phyloP scores from a whole-genome alignment of 805 yeast genomes.

The Candida nanaspora region DNA sequence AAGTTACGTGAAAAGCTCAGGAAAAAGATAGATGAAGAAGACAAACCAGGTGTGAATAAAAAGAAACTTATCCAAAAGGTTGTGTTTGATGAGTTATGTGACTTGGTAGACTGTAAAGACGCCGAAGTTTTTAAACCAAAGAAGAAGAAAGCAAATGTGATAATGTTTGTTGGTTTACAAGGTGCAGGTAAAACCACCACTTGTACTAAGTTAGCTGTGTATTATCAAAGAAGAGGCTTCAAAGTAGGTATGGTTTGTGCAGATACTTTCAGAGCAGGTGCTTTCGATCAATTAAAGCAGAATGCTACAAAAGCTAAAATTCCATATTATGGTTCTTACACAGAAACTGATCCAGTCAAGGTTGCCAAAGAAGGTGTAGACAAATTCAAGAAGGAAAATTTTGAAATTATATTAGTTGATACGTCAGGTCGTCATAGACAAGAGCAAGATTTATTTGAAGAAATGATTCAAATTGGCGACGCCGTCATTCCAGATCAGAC shows the following conservation, averaged over 20 bases:
- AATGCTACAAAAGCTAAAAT: constrained; percentile 93
- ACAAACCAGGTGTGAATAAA: constrained; percentile 55
- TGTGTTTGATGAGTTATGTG: constrained; percentile 87
- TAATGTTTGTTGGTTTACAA: constrained; percentile 97
- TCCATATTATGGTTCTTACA: constrained; percentile 91
- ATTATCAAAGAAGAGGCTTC: constrained; percentile 87
- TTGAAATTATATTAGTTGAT: constrained; percentile 91
- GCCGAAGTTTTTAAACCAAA: constrained; percentile 60
- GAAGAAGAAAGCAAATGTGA: constrained; percentile 70
- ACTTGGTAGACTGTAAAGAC: constrained; percentile 65
- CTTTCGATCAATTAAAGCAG: constrained; percentile 96
- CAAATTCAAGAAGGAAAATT: constrained; percentile 83
- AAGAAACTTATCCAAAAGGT: constrained; percentile 82
- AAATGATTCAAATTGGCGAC: constrained; percentile 88
- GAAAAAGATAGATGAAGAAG: constrained; percentile 45
- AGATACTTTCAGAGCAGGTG: constrained; percentile 99
- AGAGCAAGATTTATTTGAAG: constrained; percentile 83
- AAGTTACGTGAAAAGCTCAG: constrained; percentile 67
- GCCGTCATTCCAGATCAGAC: constrained; percentile 93
- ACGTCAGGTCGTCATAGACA: constrained; percentile 98
- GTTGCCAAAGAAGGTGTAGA: constrained; percentile 90
- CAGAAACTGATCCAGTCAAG: constrained; percentile 91
- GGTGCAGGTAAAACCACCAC: constrained; percentile 99
- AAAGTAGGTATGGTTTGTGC: constrained; percentile 98
- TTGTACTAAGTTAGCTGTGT: constrained; percentile 93